Evolutionary conservation across 2,329 filamentous ascomycete species (phyloP).

Genomic region (Allantophomopsis lycopodina): DNA sequence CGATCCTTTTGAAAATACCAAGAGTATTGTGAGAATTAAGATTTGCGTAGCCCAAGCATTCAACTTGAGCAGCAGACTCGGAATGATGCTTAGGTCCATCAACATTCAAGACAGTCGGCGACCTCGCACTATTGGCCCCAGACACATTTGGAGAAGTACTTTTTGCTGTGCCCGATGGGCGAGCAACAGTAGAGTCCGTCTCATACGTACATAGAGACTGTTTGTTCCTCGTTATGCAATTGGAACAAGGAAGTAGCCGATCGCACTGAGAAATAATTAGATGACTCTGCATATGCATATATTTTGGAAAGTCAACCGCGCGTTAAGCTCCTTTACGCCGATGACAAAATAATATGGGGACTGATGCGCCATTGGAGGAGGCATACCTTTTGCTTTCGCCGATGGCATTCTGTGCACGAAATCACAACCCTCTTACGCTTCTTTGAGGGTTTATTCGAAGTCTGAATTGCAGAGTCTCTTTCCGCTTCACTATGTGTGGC

Average conservation of each 20-base stretch:
- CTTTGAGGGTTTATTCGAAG: conserved; percentile 22
- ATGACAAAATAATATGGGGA: conserved; percentile 2
- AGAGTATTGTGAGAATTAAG: conserved; percentile 34
- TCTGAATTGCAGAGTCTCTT: no score
- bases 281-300: no score
- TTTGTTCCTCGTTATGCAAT: conserved; percentile 43
- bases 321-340: no score
- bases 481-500: no score
- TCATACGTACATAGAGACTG: conserved; percentile 42
- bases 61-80: conserved; percentile 13
- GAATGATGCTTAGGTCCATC: conserved; percentile 5
- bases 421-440: conserved; percentile 48
- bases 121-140: conserved; percentile 6
- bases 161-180: conserved; percentile 4
- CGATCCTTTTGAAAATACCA: conserved; percentile 39
- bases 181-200: conserved; percentile 17
- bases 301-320: no score
- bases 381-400: conserved; percentile 32
- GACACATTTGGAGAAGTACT: conserved; percentile 1
- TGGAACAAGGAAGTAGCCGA: conserved; percentile 42
- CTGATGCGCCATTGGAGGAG: background rate
- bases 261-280: conserved; percentile 32
- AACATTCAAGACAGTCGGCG: conserved; percentile 3
- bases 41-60: conserved; percentile 36
- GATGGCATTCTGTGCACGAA: conserved; percentile 50